These are phyloP conservation scores for Haematococcus lacustris DNA, from an alignment of 139 green algal species.

Conservation along the genomic window DNA sequence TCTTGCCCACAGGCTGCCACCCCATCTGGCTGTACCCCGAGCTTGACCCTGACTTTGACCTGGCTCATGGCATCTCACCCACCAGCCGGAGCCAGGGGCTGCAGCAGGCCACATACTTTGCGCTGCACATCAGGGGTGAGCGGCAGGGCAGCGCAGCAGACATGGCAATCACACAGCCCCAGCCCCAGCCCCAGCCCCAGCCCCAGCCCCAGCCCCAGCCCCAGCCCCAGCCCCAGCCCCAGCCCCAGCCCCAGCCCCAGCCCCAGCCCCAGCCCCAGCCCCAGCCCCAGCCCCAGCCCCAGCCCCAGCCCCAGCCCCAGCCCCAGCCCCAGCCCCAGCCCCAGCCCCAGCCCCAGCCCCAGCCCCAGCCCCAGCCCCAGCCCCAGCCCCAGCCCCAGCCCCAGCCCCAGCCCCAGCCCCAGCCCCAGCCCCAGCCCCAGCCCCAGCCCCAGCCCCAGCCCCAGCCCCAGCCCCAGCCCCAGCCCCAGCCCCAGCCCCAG, in stretches of 20 bases:
- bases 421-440: conserved; percentile 58
- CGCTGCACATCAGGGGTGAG: conserved; percentile 41
- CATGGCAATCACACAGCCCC: neutral
- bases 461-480: neutral
- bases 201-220: neutral
- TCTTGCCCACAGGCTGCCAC: conserved; percentile 22
- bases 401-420: conserved; percentile 86
- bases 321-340: conserved; percentile 29
- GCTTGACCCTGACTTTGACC: conserved; percentile 29
- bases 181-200: conserved; percentile 5
- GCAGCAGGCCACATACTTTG: conserved; percentile 41
- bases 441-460: conserved; percentile 1
- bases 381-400: neutral
- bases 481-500: neutral
- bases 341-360: neutral
- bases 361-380: neutral
- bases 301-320: too few relatives aligned
- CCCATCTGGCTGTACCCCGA: conserved; percentile 44
- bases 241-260: neutral
- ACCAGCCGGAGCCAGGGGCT: conserved; percentile 44
- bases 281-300: conserved; percentile 86
- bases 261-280: conserved; percentile 53
- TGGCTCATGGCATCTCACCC: conserved; percentile 55
- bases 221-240: too few relatives aligned
- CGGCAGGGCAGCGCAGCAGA: conserved; percentile 82